phyloP scores from a whole-genome alignment of 495 filamentous ascomycete species.

The Penicillium angulare region DNA sequence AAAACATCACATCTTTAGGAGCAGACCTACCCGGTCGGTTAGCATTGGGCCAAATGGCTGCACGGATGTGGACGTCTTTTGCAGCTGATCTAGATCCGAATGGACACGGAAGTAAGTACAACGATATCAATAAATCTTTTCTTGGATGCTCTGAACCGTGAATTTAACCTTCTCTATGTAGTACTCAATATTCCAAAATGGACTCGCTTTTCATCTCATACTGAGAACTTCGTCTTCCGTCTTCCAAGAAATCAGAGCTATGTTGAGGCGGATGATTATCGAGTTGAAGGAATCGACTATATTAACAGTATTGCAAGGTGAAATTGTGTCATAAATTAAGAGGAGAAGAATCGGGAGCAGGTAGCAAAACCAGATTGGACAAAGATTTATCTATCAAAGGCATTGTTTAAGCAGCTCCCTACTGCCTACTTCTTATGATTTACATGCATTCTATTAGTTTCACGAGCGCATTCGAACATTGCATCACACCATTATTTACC shows the following conservation, averaged over 20 bases:
- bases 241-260: slow-evolving; percentile 32
- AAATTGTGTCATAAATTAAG: not conserved
- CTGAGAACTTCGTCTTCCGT: slow-evolving; percentile 36
- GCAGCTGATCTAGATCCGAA: slow-evolving; percentile 52
- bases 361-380: too few relatives aligned
- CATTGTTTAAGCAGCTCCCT: too few relatives aligned
- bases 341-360: too few relatives aligned
- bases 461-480: too few relatives aligned
- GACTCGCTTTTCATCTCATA: slow-evolving; percentile 23
- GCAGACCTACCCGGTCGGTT: slow-evolving; percentile 26
- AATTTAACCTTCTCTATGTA: slow-evolving; percentile 5
- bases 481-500: too few relatives aligned
- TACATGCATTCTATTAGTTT: too few relatives aligned
- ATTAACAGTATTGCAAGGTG: slow-evolving; percentile 34
- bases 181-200: slow-evolving; percentile 25
- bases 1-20: slow-evolving; percentile 31
- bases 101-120: slow-evolving; percentile 24
- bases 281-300: slow-evolving; percentile 27
- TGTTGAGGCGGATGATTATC: slow-evolving; percentile 31
- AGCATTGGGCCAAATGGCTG: slow-evolving; percentile 41
- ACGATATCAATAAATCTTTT: not conserved
- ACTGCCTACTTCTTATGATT: too few relatives aligned
- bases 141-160: too few relatives aligned
- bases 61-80: slow-evolving; percentile 55
- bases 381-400: too few relatives aligned